Evolutionary conservation across 2,329 filamentous ascomycete species (phyloP).

Genomic region (Ceratocystis huliohia): DNA sequence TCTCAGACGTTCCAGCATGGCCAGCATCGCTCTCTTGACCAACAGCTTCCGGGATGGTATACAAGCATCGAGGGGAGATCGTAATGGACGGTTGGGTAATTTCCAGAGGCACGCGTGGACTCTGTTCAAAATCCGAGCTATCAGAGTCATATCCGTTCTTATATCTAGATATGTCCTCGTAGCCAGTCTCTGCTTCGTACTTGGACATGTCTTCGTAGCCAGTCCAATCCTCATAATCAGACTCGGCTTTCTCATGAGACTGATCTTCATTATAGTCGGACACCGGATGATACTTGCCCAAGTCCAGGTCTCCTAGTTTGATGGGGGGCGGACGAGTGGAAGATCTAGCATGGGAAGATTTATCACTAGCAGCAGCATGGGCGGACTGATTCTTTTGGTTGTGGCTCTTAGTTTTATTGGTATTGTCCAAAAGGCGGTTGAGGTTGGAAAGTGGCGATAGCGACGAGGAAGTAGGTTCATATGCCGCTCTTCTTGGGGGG

Average conservation of each 20-base stretch:
- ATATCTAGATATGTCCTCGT: not conserved
- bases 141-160: not conserved
- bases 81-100: slow-evolving; percentile 25
- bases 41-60: slow-evolving; percentile 9
- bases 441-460: not conserved
- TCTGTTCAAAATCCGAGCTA: not conserved
- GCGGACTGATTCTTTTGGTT: not conserved
- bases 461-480: not conserved
- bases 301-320: not conserved
- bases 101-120: not conserved
- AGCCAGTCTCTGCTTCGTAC: slow-evolving; percentile 1
- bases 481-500: not conserved
- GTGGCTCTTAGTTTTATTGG: not conserved
- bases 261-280: not conserved
- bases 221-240: not conserved
- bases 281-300: not conserved
- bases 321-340: not conserved
- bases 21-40: not conserved
- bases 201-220: slow-evolving; percentile 6
- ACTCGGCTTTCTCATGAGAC: not conserved
- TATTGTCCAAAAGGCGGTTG: not conserved
- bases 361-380: not conserved
- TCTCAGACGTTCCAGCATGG: not conserved
- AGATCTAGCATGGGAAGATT: not conserved
- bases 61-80: slow-evolving; percentile 24